Percentiles rank a stretch among this genome's conserved stretches.
Evolutionary conservation across 1,139 yeast genomes (phyloP).

Genomic region (Taiozyma onychis): DNA sequence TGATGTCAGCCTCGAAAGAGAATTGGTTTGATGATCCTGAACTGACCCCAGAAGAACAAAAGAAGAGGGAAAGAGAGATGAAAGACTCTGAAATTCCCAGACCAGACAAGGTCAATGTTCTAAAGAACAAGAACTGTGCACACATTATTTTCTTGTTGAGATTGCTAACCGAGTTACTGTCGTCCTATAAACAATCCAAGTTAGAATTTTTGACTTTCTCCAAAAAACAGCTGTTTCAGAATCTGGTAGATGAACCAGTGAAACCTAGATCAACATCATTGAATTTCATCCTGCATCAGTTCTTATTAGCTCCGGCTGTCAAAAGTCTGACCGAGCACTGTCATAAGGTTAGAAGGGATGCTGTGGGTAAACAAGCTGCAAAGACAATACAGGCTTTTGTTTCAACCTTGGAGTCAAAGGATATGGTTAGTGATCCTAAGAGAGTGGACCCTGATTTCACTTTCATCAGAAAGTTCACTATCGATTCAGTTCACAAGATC

Average conservation of each 20-base stretch:
- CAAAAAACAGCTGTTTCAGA: constrained; percentile 39
- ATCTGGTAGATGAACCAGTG: constrained; percentile 29
- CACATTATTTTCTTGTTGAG: constrained; percentile 67
- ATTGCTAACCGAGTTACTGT: constrained; percentile 62
- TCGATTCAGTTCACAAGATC: constrained; percentile 63
- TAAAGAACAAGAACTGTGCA: constrained; percentile 46
- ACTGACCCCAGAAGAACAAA: constrained; percentile 20
- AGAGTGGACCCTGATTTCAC: constrained; percentile 63
- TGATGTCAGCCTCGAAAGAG: constrained; percentile 49
- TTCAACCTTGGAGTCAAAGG: constrained; percentile 44
- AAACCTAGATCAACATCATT: constrained; percentile 74
- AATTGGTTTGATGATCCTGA: constrained; percentile 44
- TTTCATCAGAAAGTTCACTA: constrained; percentile 66
- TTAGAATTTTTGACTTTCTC: constrained; percentile 77
- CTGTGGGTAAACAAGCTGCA: constrained; percentile 32
- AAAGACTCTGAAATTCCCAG: constrained; percentile 28
- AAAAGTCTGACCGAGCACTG: constrained; percentile 20
- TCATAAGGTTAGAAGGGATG: constrained; percentile 29
- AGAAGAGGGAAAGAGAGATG: constrained; percentile 20
- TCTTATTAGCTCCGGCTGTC: constrained; percentile 11
- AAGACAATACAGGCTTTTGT: constrained; percentile 53
- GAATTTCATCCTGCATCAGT: constrained; percentile 69
- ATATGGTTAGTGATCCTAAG: constrained; percentile 39
- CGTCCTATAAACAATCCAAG: constrained; percentile 77
- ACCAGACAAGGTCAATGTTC: constrained; percentile 27